Evolutionary conservation across 2,329 filamentous ascomycete species (phyloP).

Genomic region (Curvularia sp.): DNA sequence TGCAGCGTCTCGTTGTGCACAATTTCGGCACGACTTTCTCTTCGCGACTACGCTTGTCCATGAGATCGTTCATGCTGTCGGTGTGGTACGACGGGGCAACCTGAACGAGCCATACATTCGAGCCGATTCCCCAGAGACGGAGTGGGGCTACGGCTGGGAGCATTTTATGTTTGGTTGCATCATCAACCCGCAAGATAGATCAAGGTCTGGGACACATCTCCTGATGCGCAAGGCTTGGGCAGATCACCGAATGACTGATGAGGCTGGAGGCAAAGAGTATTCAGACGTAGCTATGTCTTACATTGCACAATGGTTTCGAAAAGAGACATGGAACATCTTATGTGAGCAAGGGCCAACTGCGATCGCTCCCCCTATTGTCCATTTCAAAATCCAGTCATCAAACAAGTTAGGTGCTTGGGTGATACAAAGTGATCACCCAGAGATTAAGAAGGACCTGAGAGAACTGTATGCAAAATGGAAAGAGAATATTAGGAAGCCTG

Average conservation of each 20-base stretch:
- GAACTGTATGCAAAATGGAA: conserved; percentile 21
- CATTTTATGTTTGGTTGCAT: conserved; percentile 47
- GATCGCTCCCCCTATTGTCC: conserved; percentile 29
- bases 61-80: conserved; percentile 47
- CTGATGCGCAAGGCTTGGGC: conserved; percentile 44
- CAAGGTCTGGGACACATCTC: conserved; percentile 25
- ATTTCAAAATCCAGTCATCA: conserved; percentile 36
- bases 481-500: not conserved
- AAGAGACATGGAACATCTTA: conserved; percentile 41
- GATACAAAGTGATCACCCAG: conserved; percentile 24
- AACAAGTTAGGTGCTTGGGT: conserved; percentile 25
- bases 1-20: conserved; percentile 34
- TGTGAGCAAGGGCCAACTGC: conserved; percentile 30
- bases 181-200: conserved; percentile 41
- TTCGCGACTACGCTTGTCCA: conserved; percentile 44
- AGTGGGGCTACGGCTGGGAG: conserved; percentile 50
- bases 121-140: conserved; percentile 35
- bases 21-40: conserved; percentile 47
- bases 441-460: conserved; percentile 23
- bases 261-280: conserved; percentile 40
- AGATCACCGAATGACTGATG: conserved; percentile 17
- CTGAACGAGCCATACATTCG: conserved; percentile 38
- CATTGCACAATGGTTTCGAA: conserved; percentile 48
- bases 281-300: conserved; percentile 44
- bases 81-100: conserved; percentile 42